A percentile compares a stretch with the other conserved stretches of the same genome.
Evolutionary conservation across 2,329 filamentous ascomycete genomes (phyloP).

Genomic region (Septoria linicola): DNA sequence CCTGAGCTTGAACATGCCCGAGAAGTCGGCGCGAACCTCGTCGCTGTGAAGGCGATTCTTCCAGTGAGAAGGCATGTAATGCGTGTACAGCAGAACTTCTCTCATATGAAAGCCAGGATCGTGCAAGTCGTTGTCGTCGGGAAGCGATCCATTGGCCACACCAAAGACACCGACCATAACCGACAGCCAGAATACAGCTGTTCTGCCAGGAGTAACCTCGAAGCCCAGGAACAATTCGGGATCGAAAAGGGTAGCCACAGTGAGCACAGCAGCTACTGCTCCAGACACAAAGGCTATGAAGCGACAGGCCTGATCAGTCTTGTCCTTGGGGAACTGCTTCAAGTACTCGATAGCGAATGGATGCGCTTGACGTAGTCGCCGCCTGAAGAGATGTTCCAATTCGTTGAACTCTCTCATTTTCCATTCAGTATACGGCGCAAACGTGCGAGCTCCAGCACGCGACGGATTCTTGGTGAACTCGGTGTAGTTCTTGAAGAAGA

Average conservation of each 20-base stretch:
- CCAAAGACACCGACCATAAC: conserved; percentile 82
- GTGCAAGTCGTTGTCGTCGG: conserved; percentile 81
- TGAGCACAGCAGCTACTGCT: conserved; percentile 80
- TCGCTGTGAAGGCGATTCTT: conserved; percentile 85
- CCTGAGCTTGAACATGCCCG: conserved; percentile 86
- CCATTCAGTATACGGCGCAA: conserved; percentile 93
- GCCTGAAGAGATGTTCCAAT: conserved; percentile 84
- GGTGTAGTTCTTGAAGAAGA: conserved; percentile 94
- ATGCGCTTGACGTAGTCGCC: conserved; percentile 89
- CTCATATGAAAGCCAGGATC: conserved; percentile 87
- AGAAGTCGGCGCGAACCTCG: conserved; percentile 88
- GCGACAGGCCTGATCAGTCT: conserved; percentile 78
- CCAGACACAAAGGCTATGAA: conserved; percentile 87
- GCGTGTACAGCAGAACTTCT: conserved; percentile 88
- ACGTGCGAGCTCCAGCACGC: conserved; percentile 81
- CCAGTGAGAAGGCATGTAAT: conserved; percentile 90
- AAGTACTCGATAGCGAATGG: conserved; percentile 90
- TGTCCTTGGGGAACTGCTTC: conserved; percentile 94
- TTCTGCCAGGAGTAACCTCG: conserved; percentile 84
- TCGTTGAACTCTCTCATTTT: conserved; percentile 99
- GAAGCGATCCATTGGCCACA: conserved; percentile 75
- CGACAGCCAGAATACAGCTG: conserved; percentile 85
- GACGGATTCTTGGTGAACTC: conserved; percentile 95
- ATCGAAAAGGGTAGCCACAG: conserved; percentile 80
- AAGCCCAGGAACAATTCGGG: conserved; percentile 88